Conservation (phyloP, 768 basidiomycete species). For the Suillus bovinus region DNA sequence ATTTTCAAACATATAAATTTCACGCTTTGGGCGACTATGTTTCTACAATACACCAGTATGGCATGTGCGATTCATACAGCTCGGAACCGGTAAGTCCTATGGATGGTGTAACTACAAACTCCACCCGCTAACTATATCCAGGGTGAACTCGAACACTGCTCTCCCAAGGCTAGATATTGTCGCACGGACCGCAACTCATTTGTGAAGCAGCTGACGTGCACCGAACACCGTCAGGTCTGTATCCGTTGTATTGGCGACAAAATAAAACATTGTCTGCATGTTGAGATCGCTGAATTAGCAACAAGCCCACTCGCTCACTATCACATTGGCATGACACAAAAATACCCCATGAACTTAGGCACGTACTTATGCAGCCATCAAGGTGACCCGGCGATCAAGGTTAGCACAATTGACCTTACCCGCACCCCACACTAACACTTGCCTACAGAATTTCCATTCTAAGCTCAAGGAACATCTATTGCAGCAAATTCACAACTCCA, state of each 20-base stretch:
- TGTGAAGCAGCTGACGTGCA: not conserved
- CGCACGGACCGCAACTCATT: not conserved
- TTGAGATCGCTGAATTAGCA: not conserved
- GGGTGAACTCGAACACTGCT: conserved; percentile 17
- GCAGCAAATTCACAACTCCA: not conserved
- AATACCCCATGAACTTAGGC: conserved; percentile 20
- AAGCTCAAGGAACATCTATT: not conserved
- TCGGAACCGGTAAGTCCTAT: conserved; percentile 21
- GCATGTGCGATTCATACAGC: conserved; percentile 37
- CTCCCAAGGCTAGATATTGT: conserved; percentile 5
- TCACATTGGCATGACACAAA: conserved; percentile 9
- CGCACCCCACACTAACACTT: no score
- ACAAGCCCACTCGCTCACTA: not conserved
- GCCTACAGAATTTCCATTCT: not conserved
- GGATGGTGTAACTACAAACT: conserved; percentile 10
- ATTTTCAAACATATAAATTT: conserved; percentile 26
- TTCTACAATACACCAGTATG: conserved; percentile 21
- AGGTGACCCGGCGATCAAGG: not conserved
- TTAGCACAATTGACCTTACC: not conserved
- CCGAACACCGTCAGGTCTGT: conserved; percentile 6
- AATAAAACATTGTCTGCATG: not conserved
- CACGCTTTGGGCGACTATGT: conserved; percentile 25
- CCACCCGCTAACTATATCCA: not conserved
- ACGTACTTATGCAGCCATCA: not conserved
- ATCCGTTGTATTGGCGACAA: not conserved